Conservation (phyloP, 768 basidiomycete genomes). For the Mycena belliarum region DNA sequence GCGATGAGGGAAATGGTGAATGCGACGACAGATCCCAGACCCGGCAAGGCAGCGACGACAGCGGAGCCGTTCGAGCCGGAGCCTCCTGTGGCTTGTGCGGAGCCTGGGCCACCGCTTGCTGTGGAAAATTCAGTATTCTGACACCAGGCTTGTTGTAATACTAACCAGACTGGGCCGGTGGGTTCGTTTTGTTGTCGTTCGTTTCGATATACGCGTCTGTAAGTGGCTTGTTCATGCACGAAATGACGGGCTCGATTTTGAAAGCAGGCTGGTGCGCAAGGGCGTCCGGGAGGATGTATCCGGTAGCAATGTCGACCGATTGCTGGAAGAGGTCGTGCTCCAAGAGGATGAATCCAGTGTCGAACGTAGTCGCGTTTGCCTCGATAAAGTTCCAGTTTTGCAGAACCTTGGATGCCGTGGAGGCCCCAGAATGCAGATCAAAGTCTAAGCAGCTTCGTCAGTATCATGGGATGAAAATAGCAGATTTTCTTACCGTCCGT, state of each 20-base stretch:
- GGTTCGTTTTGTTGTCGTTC: slow-evolving; percentile 68
- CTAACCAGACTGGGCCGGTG: slow-evolving; percentile 36
- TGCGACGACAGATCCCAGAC: background rate
- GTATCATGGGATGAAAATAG: background rate
- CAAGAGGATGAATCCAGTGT: slow-evolving; percentile 86
- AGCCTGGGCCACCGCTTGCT: slow-evolving; percentile 29
- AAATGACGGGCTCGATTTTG: slow-evolving; percentile 69
- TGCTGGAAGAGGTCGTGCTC: slow-evolving; percentile 88
- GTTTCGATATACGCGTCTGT: slow-evolving; percentile 81
- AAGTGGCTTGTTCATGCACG: slow-evolving; percentile 60
- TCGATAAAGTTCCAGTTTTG: slow-evolving; percentile 77
- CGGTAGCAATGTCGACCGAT: slow-evolving; percentile 81
- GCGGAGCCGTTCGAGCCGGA: background rate
- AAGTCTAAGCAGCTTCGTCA: slow-evolving; percentile 54
- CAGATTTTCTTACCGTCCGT: slow-evolving; percentile 50
- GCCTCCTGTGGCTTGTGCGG: slow-evolving; percentile 29
- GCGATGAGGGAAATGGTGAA: background rate
- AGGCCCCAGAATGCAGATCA: slow-evolving; percentile 69
- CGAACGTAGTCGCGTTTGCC: slow-evolving; percentile 52
- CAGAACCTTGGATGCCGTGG: slow-evolving; percentile 58
- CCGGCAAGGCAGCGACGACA: background rate
- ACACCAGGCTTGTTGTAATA: slow-evolving; percentile 43
- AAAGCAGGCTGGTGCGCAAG: slow-evolving; percentile 64
- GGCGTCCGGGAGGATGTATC: slow-evolving; percentile 83
- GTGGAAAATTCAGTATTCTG: slow-evolving; percentile 52